Conservation (phyloP, 148 eudicot genomes). For the Fagopyrum homotropicum region DNA sequence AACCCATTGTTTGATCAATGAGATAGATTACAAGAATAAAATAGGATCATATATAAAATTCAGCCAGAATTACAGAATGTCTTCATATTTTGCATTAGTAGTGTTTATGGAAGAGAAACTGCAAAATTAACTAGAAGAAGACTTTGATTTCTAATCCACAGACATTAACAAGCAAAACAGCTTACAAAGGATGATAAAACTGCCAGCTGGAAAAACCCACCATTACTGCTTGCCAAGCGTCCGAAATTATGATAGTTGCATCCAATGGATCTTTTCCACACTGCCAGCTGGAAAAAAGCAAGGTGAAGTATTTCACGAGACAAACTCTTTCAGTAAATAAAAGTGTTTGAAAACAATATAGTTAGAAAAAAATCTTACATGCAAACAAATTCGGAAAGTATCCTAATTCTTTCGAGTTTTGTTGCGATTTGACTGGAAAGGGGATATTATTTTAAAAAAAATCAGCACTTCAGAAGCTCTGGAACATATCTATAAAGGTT, state of each 20-base stretch:
- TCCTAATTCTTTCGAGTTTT: background rate
- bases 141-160: background rate
- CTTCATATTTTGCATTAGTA: background rate
- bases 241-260: background rate
- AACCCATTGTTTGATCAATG: background rate
- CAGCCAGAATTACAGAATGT: background rate
- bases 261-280: background rate
- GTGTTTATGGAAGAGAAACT: background rate
- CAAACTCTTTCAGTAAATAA: background rate
- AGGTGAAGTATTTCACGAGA: background rate
- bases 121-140: background rate
- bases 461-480: background rate
- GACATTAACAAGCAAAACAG: background rate
- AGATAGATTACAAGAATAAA: background rate
- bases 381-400: background rate
- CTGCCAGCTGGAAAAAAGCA: background rate
- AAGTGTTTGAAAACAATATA: background rate
- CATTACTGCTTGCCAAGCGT: background rate
- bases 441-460: background rate
- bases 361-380: background rate
- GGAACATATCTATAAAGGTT: background rate
- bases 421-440: background rate
- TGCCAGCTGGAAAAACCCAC: background rate
- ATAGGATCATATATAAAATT: background rate
- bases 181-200: background rate